Evolutionary conservation across 306 rosid species (phyloP).

Genomic region (Fragaria iinumae): DNA sequence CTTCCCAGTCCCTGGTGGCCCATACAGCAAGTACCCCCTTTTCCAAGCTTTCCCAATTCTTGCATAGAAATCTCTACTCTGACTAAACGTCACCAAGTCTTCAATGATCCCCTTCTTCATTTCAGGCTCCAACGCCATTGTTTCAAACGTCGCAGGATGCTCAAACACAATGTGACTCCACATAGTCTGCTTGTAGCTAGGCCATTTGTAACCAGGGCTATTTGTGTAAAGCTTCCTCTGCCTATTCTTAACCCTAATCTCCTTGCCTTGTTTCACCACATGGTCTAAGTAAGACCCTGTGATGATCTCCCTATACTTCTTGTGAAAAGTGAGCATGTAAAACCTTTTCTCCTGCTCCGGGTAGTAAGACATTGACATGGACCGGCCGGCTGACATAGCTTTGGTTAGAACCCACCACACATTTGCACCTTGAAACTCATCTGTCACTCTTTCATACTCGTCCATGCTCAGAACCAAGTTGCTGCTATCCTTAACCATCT

Average conservation of each 20-base stretch:
- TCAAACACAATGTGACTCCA: conserved; percentile 92
- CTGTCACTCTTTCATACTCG: conserved; percentile 71
- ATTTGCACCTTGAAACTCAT: conserved; percentile 47
- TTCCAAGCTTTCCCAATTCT: conserved; percentile 91
- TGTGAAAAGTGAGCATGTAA: conserved; percentile 63
- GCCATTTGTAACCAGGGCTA: conserved; percentile 80
- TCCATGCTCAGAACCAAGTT: conserved; percentile 77
- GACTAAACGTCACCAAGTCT: conserved; percentile 69
- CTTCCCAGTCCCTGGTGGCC: conserved; percentile 83
- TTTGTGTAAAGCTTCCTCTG: conserved; percentile 84
- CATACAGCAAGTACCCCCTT: conserved; percentile 67
- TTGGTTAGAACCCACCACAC: conserved; percentile 72
- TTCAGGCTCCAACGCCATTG: conserved; percentile 73
- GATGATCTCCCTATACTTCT: conserved; percentile 47
- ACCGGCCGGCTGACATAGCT: conserved; percentile 38
- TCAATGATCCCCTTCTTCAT: conserved; percentile 71
- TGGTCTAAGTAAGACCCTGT: conserved; percentile 59
- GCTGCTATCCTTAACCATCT: conserved; percentile 60
- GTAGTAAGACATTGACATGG: conserved; percentile 53
- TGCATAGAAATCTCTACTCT: conserved; percentile 71
- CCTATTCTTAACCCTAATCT: conserved; percentile 55
- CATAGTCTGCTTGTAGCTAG: conserved; percentile 67
- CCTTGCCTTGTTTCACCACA: conserved; percentile 71
- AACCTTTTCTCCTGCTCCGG: conserved; percentile 71
- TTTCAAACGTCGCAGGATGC: conserved; percentile 84